Evolutionary conservation across 306 rosid genomes (phyloP), one percentile per base, ranked within the genome.

Genomic region (Malus fusca): DNA sequence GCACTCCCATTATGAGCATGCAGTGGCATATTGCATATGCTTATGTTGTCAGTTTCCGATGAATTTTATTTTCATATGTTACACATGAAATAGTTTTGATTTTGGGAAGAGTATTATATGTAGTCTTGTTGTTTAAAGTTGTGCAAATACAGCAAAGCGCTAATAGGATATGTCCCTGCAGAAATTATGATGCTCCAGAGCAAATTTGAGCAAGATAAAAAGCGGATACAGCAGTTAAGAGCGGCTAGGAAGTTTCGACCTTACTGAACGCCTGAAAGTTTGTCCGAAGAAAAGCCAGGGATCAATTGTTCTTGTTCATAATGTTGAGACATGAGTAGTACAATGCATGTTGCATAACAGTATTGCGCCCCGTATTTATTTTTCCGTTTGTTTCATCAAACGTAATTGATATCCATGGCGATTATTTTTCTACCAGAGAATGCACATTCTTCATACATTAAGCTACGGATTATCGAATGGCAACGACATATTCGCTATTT

Each of bases 221-320:
- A 88, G 77, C 82, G 95, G 75, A 85, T 95, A 52, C 98, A 90
- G 75, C 96, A 88, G 79, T 73, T 92, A 30, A 82, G 97, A 88
- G 96, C 97, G 75, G 85, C 97, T 51, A 87, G 97, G 82, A 90
- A 91, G 83, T 95, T 95, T 81, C 87, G 88, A 55, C 98, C 97
- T 19, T 95, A 95, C 80, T 95, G 84, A 86, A 14, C 6, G 25
- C 35, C 48, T n/a, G 43, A 8, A 65, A 17, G 23, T 10, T 44
- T 18, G 21, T 46, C 42, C 5, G 40, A 52, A 23, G 61, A 42
- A 63, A 21, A 21, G 43, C 15, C 17, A 3, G 25, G 28, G 31
- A 42, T 66, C 63, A 19, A 6, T 30, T 44, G 4, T 0, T 60
- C 37, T 19, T 25, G 22, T 68, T 66, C 59, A 9, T 26, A 74